Evolutionary conservation across 202 grass and related monocot species (phyloP).

Genomic region (Bolboschoenoplectus hybrid): DNA sequence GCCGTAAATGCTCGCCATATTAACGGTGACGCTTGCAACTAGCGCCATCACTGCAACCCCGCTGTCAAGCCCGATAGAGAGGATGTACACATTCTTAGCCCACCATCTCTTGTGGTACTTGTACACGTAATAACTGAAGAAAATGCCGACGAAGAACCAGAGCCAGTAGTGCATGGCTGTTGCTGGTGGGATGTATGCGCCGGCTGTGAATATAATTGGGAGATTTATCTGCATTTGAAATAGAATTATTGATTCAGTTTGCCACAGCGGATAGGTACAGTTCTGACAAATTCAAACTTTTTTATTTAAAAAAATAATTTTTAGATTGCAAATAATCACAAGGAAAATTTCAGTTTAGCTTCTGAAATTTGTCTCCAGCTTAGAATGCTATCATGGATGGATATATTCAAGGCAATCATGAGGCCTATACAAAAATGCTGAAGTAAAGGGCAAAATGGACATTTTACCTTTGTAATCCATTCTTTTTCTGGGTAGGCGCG

Average conservation of each 20-base stretch:
- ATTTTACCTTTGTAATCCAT: background rate
- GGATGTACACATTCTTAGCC: background rate
- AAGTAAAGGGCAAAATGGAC: background rate
- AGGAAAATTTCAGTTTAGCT: too few species aligned
- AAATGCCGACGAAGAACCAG: background rate
- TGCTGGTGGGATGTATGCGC: background rate
- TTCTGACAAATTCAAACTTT: background rate
- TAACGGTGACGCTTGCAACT: background rate
- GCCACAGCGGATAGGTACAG: background rate
- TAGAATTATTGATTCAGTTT: background rate
- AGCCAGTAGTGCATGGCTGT: background rate
- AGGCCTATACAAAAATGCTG: too few species aligned
- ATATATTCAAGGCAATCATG: too few species aligned
- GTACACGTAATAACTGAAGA: background rate
- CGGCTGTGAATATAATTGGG: background rate
- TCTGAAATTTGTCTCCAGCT: too few species aligned
- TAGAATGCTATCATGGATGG: too few species aligned
- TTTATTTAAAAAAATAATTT: background rate
- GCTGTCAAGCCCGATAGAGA: background rate
- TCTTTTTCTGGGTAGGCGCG: background rate
- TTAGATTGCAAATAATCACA: too few species aligned
- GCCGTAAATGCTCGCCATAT: background rate
- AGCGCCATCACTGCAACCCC: background rate
- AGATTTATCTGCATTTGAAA: conserved; percentile 7
- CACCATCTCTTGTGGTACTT: background rate